A percentile compares a stretch with the other conserved stretches of the same genome.
Conservation (phyloP, 2,329 filamentous ascomycete genomes). For the Exophiala viscosa region DNA sequence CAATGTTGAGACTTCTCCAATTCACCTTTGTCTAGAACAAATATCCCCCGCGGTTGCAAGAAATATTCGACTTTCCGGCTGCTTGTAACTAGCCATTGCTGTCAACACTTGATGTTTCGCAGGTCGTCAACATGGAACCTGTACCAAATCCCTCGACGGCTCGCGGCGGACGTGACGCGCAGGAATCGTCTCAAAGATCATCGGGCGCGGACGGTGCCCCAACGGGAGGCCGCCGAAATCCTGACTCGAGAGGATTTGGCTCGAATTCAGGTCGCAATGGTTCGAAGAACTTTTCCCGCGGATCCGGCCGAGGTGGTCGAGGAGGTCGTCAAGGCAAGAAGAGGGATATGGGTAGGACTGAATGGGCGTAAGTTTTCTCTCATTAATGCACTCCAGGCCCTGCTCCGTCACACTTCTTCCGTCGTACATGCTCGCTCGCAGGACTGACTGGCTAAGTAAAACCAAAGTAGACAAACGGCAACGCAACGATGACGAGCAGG, state of each 20-base stretch:
- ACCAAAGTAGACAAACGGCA: slow-evolving; percentile 50
- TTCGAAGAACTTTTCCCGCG: slow-evolving; percentile 20
- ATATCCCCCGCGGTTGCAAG: not conserved
- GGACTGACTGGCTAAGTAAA: slow-evolving; percentile 51
- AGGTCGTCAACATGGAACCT: slow-evolving; percentile 14
- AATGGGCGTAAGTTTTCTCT: slow-evolving; percentile 59
- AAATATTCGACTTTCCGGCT: not conserved
- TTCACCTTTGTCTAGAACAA: not conserved
- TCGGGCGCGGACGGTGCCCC: not conserved
- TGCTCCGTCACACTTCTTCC: too few relatives aligned
- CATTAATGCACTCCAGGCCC: slow-evolving; percentile 20
- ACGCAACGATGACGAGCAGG: slow-evolving; percentile 49
- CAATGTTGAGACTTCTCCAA: too few relatives aligned
- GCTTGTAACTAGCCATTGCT: not conserved
- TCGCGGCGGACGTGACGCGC: slow-evolving; percentile 1
- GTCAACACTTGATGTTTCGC: slow-evolving; percentile 11
- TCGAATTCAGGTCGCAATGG: slow-evolving; percentile 13
- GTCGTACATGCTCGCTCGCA: slow-evolving; percentile 17
- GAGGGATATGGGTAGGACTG: slow-evolving; percentile 62
- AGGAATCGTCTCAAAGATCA: not conserved
- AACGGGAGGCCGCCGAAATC: slow-evolving; percentile 2
- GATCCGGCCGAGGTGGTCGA: slow-evolving; percentile 29
- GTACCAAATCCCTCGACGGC: slow-evolving; percentile 8
- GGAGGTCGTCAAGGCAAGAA: slow-evolving; percentile 46
- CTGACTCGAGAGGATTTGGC: slow-evolving; percentile 4